Evolutionary conservation across 345 rosid genomes (phyloP).

Genomic region (Lumnitzera littorea): DNA sequence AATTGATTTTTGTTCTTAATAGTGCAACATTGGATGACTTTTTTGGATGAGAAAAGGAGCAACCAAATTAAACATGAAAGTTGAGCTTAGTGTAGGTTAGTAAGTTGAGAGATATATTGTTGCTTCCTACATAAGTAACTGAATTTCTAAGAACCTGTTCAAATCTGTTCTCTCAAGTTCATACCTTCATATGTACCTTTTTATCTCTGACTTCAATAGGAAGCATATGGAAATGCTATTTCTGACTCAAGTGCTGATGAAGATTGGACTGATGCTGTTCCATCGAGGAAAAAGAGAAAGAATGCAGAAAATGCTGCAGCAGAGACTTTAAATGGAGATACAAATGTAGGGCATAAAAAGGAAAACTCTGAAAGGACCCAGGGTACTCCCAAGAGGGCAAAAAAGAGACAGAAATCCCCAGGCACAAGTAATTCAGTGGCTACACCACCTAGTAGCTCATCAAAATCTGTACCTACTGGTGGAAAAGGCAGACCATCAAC

Average conservation of each 20-base stretch:
- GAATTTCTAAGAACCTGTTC: no score
- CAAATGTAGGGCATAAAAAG: conserved; percentile 15
- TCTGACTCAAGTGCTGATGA: conserved; percentile 52
- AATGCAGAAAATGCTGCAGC: conserved; percentile 15
- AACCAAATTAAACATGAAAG: no score
- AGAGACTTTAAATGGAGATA: conserved; percentile 28
- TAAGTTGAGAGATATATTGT: no score
- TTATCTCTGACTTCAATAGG: conserved; percentile 39
- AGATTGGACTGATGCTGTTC: conserved; percentile 34
- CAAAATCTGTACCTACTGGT: conserved; percentile 19
- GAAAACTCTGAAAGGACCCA: conserved; percentile 14
- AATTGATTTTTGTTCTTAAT: no score
- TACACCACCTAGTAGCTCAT: conserved; percentile 12
- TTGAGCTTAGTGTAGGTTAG: no score
- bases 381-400: conserved; percentile 17
- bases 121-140: no score
- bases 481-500: conserved; percentile 23
- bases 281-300: conserved; percentile 31
- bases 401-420: conserved; percentile 16
- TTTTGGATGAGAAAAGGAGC: no score
- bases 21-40: no score
- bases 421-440: conserved; percentile 12
- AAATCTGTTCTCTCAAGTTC: background rate
- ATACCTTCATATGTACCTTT: conserved; percentile 9
- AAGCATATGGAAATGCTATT: conserved; percentile 51